phyloP scores from a whole-genome alignment of 2,329 filamentous ascomycete species.

The Tolypocladium album region DNA sequence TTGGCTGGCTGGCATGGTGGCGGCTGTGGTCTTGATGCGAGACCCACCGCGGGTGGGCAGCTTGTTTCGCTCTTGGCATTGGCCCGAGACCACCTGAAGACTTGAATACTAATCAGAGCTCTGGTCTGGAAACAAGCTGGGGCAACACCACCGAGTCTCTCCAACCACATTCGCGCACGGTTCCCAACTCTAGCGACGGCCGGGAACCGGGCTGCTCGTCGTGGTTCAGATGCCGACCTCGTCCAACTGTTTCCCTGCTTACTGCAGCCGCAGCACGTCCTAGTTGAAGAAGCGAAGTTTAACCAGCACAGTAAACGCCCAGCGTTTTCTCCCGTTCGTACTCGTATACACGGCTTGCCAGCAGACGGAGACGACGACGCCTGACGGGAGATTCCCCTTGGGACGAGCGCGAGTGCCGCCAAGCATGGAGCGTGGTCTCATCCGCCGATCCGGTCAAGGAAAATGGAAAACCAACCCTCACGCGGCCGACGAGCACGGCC shows the following conservation, averaged over 20 bases:
- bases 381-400: background rate
- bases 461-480: background rate
- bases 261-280: background rate
- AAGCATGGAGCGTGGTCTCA: background rate
- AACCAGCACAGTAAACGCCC: background rate
- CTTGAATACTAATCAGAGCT: background rate
- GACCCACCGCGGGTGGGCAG: background rate
- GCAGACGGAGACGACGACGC: background rate
- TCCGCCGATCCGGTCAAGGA: background rate
- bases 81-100: background rate
- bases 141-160: too few species aligned
- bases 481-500: background rate
- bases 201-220: background rate
- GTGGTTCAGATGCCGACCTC: background rate
- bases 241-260: background rate
- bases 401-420: background rate
- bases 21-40: background rate
- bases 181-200: background rate
- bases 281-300: background rate
- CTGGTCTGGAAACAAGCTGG: background rate
- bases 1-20: background rate
- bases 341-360: background rate
- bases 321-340: background rate
- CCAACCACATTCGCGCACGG: too few species aligned
- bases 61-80: background rate